phyloP scores from a whole-genome alignment of 768 basidiomycete species.

The Amanita thiersii region DNA sequence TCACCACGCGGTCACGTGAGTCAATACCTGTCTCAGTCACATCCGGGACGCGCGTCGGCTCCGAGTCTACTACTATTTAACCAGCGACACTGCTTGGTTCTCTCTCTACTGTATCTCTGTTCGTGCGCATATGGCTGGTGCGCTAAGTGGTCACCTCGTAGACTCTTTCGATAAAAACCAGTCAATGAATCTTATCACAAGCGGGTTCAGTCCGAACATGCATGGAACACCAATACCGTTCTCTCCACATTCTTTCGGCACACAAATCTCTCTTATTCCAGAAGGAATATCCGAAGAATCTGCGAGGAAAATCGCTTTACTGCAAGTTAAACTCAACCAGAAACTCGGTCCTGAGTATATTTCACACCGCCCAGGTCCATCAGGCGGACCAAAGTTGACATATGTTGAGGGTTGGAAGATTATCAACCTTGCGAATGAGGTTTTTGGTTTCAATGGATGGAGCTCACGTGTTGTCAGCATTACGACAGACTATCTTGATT shows the following conservation, averaged over 20 bases:
- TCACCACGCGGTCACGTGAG: not conserved
- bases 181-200: slow-evolving; percentile 23
- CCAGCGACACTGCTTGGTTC: not conserved
- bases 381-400: slow-evolving; percentile 79
- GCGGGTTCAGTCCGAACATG: slow-evolving; percentile 52
- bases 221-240: slow-evolving; percentile 38
- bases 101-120: not conserved
- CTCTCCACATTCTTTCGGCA: slow-evolving; percentile 20
- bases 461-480: slow-evolving; percentile 71
- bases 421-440: slow-evolving; percentile 96
- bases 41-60: not conserved
- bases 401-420: slow-evolving; percentile 98
- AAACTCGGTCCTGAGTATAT: slow-evolving; percentile 94
- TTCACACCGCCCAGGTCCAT: slow-evolving; percentile 82
- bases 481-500: slow-evolving; percentile 74
- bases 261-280: slow-evolving; percentile 4
- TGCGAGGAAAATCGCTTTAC: slow-evolving; percentile 52
- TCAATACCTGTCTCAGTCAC: too few relatives aligned
- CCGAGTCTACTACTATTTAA: not conserved
- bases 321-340: slow-evolving; percentile 78
- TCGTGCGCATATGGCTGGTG: slow-evolving; percentile 40
- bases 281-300: slow-evolving; percentile 52
- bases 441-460: slow-evolving; percentile 98
- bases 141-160: slow-evolving; percentile 52
- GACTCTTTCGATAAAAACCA: slow-evolving; percentile 32